Percentiles rank a stretch among this genome's conserved stretches.
These are phyloP conservation scores for Trypanosoma theileri DNA, from an alignment of 208 protist genomes.

Conservation along the genomic window DNA sequence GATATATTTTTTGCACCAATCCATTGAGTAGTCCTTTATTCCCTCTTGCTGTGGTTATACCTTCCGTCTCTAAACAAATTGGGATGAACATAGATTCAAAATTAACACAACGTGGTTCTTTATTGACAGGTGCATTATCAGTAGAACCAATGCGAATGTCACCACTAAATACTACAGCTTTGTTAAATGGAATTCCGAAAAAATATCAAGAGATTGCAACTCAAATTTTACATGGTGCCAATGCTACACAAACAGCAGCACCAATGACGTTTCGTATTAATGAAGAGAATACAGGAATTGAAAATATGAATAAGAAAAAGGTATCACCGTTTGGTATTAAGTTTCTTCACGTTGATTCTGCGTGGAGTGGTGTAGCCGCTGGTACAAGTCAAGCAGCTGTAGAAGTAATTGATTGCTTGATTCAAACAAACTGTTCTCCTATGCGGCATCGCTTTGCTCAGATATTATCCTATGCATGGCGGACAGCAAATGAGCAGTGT, in stretches of 20 bases:
- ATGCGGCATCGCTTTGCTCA: slow-evolving; percentile 25
- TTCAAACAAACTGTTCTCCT: slow-evolving; percentile 22
- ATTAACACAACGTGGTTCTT: neutral
- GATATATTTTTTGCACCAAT: slow-evolving; percentile 66
- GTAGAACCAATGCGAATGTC: too few relatives aligned
- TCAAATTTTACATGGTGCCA: slow-evolving; percentile 9
- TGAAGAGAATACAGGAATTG: neutral
- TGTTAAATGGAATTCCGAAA: slow-evolving; percentile 17
- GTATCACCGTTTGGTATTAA: neutral
- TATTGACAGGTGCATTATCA: neutral
- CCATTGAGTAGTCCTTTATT: slow-evolving; percentile 50
- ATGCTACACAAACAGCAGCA: neutral
- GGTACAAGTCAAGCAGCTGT: slow-evolving; percentile 27
- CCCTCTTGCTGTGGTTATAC: slow-evolving; percentile 25
- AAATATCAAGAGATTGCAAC: slow-evolving; percentile 17
- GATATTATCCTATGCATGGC: slow-evolving; percentile 52
- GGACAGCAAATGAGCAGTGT: slow-evolving; percentile 54
- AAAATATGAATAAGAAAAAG: neutral
- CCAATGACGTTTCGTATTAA: neutral
- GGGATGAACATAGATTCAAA: slow-evolving; percentile 1
- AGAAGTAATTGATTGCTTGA: slow-evolving; percentile 40
- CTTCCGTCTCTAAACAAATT: slow-evolving; percentile 1
- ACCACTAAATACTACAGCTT: neutral
- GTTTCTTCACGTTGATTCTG: slow-evolving; percentile 6
- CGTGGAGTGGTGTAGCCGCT: slow-evolving; percentile 4